Evolutionary conservation across 306 rosid genomes (phyloP).

Genomic region (Prunus salicina): DNA sequence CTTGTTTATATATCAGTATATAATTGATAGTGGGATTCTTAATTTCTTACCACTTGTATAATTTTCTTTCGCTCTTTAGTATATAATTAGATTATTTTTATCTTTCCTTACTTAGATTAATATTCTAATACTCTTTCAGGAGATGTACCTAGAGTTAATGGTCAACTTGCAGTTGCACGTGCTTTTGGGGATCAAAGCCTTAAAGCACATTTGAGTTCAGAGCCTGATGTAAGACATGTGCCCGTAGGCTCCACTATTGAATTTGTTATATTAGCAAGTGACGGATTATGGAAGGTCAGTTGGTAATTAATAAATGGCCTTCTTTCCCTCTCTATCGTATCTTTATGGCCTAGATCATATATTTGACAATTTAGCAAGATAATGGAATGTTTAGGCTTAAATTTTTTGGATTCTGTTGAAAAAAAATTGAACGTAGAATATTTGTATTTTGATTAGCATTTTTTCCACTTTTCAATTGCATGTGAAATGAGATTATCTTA

Average conservation of each 20-base stretch:
- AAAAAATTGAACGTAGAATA: neutral
- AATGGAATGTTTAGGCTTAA: neutral
- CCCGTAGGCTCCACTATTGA: conserved; percentile 29
- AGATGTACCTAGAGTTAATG: conserved; percentile 68
- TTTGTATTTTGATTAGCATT: no score
- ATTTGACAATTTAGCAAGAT: no score
- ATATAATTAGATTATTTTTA: neutral
- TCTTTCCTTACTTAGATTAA: no score
- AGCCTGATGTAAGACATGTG: conserved; percentile 37
- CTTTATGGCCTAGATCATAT: no score
- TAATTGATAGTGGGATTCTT: no score
- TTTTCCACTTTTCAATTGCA: neutral
- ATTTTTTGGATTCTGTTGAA: neutral
- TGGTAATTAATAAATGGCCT: no score
- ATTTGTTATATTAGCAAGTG: conserved; percentile 58
- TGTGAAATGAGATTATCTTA: no score
- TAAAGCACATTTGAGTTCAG: conserved; percentile 63
- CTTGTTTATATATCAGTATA: no score
- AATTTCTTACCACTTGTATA: neutral
- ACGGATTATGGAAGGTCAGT: conserved; percentile 66
- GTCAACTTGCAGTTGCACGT: conserved; percentile 65
- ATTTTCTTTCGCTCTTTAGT: conserved; percentile 1
- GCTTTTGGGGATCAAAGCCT: conserved; percentile 67
- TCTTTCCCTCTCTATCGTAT: no score
- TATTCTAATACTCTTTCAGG: conserved; percentile 28